Evolutionary conservation across 768 basidiomycete species (phyloP).

Genomic region (Suillus plorans): DNA sequence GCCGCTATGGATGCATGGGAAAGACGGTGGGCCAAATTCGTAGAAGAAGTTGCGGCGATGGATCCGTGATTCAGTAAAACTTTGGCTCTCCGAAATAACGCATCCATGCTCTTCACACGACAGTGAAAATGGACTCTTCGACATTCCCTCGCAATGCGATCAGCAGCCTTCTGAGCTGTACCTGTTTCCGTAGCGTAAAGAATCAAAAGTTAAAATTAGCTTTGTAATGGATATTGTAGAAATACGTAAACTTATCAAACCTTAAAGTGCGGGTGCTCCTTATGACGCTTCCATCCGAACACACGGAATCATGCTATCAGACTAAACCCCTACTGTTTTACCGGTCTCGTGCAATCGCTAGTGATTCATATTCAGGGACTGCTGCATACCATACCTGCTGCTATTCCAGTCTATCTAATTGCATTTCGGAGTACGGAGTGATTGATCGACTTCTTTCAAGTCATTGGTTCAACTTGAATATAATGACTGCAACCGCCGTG

Average conservation of each 20-base stretch:
- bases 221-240: background rate
- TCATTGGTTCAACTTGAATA: too few species aligned
- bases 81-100: constrained; percentile 2
- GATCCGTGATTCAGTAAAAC: constrained; percentile 15
- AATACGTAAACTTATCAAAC: background rate
- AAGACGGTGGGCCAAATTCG: constrained; percentile 43
- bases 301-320: background rate
- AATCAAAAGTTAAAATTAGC: too few species aligned
- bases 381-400: too few species aligned
- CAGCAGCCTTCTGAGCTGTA: too few species aligned
- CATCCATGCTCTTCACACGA: too few species aligned
- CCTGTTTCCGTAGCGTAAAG: too few species aligned
- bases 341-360: background rate
- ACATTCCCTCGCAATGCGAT: too few species aligned
- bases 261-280: background rate
- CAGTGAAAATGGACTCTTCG: too few species aligned
- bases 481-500: too few species aligned
- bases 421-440: too few species aligned
- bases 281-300: background rate
- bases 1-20: constrained; percentile 44
- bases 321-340: background rate
- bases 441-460: too few species aligned
- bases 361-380: background rate
- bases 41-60: constrained; percentile 34
- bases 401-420: too few species aligned